Percentiles rank a stretch among this genome's conserved stretches.
phyloP scores from a whole-genome alignment of 2,329 filamentous ascomycete species.

The Graphiopsis chlorocephala region DNA sequence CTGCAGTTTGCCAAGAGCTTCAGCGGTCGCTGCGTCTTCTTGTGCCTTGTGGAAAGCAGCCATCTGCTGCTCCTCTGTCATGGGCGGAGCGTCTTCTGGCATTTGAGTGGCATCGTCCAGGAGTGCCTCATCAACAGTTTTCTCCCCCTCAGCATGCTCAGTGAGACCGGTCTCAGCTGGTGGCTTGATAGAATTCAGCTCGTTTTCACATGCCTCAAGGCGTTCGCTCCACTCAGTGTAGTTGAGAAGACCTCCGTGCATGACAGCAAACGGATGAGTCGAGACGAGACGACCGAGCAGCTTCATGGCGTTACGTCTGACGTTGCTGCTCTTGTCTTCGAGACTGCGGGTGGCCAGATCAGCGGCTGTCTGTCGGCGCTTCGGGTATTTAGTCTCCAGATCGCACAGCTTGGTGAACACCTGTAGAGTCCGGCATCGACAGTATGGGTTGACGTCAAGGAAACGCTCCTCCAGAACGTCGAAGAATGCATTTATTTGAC shows the following conservation, averaged over 20 bases:
- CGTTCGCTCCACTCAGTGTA: constrained; percentile 81
- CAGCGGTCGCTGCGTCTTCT: constrained; percentile 83
- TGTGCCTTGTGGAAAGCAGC: constrained; percentile 74
- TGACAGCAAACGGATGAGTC: constrained; percentile 88
- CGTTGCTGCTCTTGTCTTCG: constrained; percentile 97
- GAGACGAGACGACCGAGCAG: constrained; percentile 82
- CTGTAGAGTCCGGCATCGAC: constrained; percentile 84
- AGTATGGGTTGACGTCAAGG: constrained; percentile 94
- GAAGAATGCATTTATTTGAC: constrained; percentile 94
- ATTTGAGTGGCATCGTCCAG: constrained; percentile 86
- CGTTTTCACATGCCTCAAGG: constrained; percentile 76
- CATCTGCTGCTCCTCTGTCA: constrained; percentile 76
- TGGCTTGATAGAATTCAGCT: constrained; percentile 77
- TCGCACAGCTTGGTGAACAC: constrained; percentile 91
- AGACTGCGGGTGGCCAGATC: constrained; percentile 85
- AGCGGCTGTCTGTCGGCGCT: constrained; percentile 80
- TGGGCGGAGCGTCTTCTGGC: constrained; percentile 60
- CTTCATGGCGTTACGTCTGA: constrained; percentile 92
- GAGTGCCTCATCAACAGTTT: constrained; percentile 71
- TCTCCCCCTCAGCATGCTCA: constrained; percentile 58
- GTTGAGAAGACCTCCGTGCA: constrained; percentile 84
- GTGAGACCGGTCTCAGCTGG: constrained; percentile 75
- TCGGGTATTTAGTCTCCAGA: constrained; percentile 93
- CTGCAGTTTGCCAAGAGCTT: constrained; percentile 82
- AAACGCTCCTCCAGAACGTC: constrained; percentile 96